Conservation (phyloP, 768 basidiomycete genomes). For the Hypsizygus marmoreus region DNA sequence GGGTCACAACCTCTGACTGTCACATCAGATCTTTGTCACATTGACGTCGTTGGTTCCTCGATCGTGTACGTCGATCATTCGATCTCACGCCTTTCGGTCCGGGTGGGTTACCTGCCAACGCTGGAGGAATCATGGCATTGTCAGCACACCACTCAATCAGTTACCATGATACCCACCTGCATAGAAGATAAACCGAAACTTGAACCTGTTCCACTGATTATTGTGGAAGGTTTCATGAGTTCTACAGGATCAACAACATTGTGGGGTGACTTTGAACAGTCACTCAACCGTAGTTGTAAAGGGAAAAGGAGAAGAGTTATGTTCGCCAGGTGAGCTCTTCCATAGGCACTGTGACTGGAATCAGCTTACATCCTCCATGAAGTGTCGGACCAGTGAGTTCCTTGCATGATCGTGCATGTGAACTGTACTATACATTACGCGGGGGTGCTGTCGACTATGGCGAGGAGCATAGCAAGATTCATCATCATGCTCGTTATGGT, state of each 20-base stretch:
- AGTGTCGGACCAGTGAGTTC: conserved; percentile 56
- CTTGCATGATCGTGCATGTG: conserved; percentile 54
- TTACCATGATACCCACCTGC: no score
- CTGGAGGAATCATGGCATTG: no score
- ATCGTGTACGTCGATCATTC: no score
- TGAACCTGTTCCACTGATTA: conserved; percentile 28
- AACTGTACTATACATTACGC: conserved; percentile 45
- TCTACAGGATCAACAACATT: conserved; percentile 33
- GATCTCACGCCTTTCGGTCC: no score
- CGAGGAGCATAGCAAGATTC: conserved; percentile 36
- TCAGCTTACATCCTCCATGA: no score
- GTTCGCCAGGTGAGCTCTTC: conserved; percentile 8
- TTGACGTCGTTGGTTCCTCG: no score
- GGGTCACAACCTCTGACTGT: conserved; percentile 9
- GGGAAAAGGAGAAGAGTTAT: conserved; percentile 17
- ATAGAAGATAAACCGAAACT: no score
- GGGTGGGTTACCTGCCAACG: no score
- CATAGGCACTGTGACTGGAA: no score
- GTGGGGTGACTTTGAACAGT: conserved; percentile 39
- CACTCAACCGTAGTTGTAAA: conserved; percentile 15
- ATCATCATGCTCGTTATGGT: conserved; percentile 44
- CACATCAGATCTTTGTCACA: no score
- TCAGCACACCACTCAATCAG: no score
- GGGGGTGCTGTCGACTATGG: conserved; percentile 57
- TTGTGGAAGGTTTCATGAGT: conserved; percentile 52